Base-by-base conservation (phyloP, 352 stramenopile species). In the Globisporangium paddicum region DNA sequence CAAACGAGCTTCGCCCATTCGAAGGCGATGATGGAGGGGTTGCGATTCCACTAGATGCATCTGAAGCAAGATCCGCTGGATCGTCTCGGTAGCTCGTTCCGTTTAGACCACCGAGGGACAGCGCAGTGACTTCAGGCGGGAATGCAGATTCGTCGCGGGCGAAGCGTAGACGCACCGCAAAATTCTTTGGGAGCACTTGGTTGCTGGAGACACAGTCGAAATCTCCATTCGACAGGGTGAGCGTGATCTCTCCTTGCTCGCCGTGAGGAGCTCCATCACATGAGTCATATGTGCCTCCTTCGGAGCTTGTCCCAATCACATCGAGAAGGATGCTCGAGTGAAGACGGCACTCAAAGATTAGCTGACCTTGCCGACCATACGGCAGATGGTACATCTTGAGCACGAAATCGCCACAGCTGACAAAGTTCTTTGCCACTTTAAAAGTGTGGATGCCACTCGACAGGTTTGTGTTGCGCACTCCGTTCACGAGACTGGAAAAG, bases 311-410 rank as follows among this genome's bases (percentile, higher is more conserved):
- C 64, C 72, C 67, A n/a, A 77, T 52, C 28, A 52, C 35, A n/a
- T 95, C 81, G 30, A 95, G 63, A 5, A 95, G 63, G 19, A 95
- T 71, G 30, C 76, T 90, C 5, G 78, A 71, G 32, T 93, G 82
- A 8, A 95, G 55, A 28, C 86, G 77, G 19, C 64, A 77, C 46
- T 95, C 86, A 38, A 95, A 77, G 32, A 95, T 72, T n/a, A 94
- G 48, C 49, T 95, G 79, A 7, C 86, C 86, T 57, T 92, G 82
- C 41, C 81, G 75, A 16, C 83, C 86, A 44, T 91, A 92, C n/a
- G 86, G 86, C 56, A 95, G 69, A 57, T 95, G 82, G 55, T 95
- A 95, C 83, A 95, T 94, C 63, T 92, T 90, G 25, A 95, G 63
- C 26, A 76, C 47, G 19, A 95, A 66, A 45, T 95, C 86, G 30